Conservation (phyloP, 257 asterid species). For the Oldenlandia corymbosa region DNA sequence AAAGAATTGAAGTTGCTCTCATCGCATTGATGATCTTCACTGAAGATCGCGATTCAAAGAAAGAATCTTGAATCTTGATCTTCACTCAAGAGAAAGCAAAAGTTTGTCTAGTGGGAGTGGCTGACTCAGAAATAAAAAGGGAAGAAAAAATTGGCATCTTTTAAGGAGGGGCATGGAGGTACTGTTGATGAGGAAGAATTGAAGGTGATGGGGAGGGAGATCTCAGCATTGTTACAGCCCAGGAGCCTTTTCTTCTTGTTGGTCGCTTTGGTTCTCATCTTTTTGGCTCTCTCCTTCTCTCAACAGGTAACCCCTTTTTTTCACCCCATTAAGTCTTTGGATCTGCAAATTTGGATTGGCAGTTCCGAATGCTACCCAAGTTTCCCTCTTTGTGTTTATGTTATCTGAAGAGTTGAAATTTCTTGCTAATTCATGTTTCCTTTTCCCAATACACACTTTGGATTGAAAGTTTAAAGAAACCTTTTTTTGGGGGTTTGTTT, state of each 20-base stretch:
- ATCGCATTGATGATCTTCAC: too few relatives aligned
- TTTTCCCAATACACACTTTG: too few relatives aligned
- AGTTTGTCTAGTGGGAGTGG: neutral
- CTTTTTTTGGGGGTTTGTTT: too few relatives aligned
- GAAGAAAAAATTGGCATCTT: neutral
- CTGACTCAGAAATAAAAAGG: neutral
- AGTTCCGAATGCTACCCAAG: neutral
- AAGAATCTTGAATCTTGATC: neutral
- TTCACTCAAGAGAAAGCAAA: neutral
- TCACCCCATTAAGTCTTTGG: neutral
- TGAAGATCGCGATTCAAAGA: too few relatives aligned
- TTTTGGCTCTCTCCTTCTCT: slow-evolving; percentile 48
- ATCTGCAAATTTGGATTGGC: slow-evolving; percentile 2
- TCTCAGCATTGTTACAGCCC: slow-evolving; percentile 65
- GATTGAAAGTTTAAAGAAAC: neutral
- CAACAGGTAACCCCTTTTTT: slow-evolving; percentile 36
- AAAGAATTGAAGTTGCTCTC: too few relatives aligned
- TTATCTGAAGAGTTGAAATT: neutral
- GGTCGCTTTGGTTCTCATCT: slow-evolving; percentile 42
- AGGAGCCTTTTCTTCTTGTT: slow-evolving; percentile 47
- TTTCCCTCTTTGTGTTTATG: neutral
- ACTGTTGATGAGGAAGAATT: slow-evolving; percentile 10
- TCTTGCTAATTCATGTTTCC: neutral
- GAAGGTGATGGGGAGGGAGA: slow-evolving; percentile 77
- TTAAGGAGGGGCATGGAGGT: neutral